Percentiles rank a stretch among this genome's conserved stretches.
Conservation (phyloP, 2,329 filamentous ascomycete species). For the Emericellopsis atlantica region DNA sequence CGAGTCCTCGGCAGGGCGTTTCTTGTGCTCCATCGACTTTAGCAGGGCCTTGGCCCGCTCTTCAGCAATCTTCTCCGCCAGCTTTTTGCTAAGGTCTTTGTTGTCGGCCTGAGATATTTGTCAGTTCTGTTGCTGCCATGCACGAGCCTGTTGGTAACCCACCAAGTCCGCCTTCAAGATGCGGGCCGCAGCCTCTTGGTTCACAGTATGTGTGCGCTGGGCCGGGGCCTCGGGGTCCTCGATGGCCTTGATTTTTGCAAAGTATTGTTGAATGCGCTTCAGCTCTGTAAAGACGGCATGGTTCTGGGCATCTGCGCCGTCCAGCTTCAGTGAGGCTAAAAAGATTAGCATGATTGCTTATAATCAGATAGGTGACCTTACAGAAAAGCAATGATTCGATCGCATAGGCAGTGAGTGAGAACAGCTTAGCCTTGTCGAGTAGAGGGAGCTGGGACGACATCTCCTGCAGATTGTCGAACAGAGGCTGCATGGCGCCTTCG, state of each 20-base stretch:
- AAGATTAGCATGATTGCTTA: not conserved
- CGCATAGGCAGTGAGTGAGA: conserved; percentile 76
- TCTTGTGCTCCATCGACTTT: conserved; percentile 30
- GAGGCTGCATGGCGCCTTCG: conserved; percentile 59
- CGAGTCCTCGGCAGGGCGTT: conserved; percentile 24
- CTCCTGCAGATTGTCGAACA: conserved; percentile 55
- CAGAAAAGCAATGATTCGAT: conserved; percentile 86
- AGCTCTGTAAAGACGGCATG: conserved; percentile 82
- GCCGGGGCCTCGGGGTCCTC: conserved; percentile 43
- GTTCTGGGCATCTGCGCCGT: conserved; percentile 67
- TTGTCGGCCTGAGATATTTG: conserved; percentile 29
- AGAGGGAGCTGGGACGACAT: conserved; percentile 70
- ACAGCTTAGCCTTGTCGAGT: conserved; percentile 90
- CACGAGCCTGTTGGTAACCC: conserved; percentile 15
- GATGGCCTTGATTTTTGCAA: conserved; percentile 73
- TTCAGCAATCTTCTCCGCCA: conserved; percentile 43
- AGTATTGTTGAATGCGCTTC: conserved; percentile 78
- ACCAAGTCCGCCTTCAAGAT: conserved; percentile 76
- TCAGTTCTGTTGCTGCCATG: not conserved
- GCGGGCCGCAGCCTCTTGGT: conserved; percentile 67
- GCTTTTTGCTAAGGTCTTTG: conserved; percentile 34
- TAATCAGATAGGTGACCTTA: conserved; percentile 23
- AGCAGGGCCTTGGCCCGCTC: conserved; percentile 39
- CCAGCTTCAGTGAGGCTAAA: conserved; percentile 59
- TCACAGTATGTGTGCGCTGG: conserved; percentile 40